phyloP scores from a whole-genome alignment of 371 early-diverging fungal genomes.

The Mucor mucedo region DNA sequence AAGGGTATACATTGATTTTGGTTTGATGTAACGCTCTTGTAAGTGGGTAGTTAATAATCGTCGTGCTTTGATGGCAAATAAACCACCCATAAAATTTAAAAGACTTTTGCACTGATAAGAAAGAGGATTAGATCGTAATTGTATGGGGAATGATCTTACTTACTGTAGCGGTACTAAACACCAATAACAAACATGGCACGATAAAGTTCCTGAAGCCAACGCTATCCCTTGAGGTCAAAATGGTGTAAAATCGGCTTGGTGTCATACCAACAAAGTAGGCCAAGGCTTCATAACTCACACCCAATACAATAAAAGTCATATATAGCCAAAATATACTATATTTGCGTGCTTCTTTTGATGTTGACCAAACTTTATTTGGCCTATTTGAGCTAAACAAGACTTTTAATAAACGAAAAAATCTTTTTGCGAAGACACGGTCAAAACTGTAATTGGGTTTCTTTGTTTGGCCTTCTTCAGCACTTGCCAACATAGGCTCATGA shows the following conservation, averaged over 20 bases:
- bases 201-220: constrained; percentile 62
- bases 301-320: constrained; percentile 45
- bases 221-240: constrained; percentile 66
- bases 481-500: constrained; percentile 14
- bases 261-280: constrained; percentile 77
- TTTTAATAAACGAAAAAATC: constrained; percentile 46
- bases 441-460: constrained; percentile 31
- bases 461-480: neutral
- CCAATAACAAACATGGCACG: constrained; percentile 54
- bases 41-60: constrained; percentile 60
- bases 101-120: constrained; percentile 57
- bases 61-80: constrained; percentile 65
- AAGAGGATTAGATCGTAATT: neutral
- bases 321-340: constrained; percentile 54
- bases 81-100: constrained; percentile 58
- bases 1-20: constrained; percentile 66
- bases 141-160: constrained; percentile 4
- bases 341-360: constrained; percentile 32
- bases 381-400: constrained; percentile 43
- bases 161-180: constrained; percentile 64
- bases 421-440: constrained; percentile 53
- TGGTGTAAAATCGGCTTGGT: constrained; percentile 74
- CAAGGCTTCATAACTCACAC: constrained; percentile 59
- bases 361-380: constrained; percentile 22
- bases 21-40: constrained; percentile 65